Conservation (phyloP, 192 early-diverging fungal species). For the Gonapodya prolifera region DNA sequence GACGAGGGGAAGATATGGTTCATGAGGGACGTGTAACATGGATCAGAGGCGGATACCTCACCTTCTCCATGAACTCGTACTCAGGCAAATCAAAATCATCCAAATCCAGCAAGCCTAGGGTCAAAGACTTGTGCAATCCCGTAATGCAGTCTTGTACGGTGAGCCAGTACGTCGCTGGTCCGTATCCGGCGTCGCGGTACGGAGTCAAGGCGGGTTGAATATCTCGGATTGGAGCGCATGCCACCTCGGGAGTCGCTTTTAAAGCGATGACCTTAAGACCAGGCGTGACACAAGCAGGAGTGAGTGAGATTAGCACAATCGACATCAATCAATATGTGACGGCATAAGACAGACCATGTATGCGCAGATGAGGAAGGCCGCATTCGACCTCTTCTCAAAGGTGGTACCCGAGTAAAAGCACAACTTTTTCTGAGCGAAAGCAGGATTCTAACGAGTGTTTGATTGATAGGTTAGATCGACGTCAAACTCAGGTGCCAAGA, state of each 20-base stretch:
- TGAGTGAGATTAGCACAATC: no score
- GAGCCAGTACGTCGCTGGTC: conserved; percentile 48
- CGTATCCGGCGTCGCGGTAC: conserved; percentile 60
- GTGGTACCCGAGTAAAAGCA: conserved; percentile 40
- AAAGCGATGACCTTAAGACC: conserved; percentile 43
- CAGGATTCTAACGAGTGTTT: conserved; percentile 42
- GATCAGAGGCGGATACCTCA: no score
- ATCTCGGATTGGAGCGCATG: conserved; percentile 32
- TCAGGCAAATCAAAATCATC: conserved; percentile 46
- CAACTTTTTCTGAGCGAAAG: conserved; percentile 32
- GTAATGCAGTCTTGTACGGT: conserved; percentile 53
- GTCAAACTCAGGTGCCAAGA: no score
- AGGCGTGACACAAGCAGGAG: no score
- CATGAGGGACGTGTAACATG: no score
- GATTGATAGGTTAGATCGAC: no score
- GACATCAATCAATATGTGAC: no score
- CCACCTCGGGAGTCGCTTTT: conserved; percentile 47
- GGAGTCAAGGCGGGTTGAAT: conserved; percentile 39
- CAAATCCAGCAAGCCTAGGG: conserved; percentile 41
- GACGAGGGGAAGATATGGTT: not conserved
- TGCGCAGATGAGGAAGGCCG: conserved; percentile 47
- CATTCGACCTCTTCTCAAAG: conserved; percentile 49
- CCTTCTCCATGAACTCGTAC: conserved; percentile 60
- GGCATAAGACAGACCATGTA: conserved; percentile 63
- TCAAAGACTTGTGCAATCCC: conserved; percentile 44